Evolutionary conservation across 306 rosid species (phyloP), one percentile per base, ranked within the genome.

Genomic region (Hylodesmum podocarpum): DNA sequence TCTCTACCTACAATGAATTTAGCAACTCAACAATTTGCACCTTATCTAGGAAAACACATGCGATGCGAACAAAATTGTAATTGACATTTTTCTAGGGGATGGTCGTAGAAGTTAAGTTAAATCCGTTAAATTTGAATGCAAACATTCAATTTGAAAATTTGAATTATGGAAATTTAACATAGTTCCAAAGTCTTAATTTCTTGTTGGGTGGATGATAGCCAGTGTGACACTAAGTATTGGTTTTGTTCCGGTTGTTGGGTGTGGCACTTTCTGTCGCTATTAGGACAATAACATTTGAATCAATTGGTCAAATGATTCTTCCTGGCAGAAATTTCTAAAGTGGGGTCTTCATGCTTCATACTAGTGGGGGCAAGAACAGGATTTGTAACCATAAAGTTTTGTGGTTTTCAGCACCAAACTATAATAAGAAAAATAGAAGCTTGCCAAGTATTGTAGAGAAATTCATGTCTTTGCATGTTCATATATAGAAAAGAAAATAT

Each of bases 341-440:
- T 76, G 86, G 91, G 88, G 81, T 77, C 75, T 75, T 83, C 64
- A 24, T 81, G 89, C 82, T 83, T 68, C 62, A 29, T 25, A 25
- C 41, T 6, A 33, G 29, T 12, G 41, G 72, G 71, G 65, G 33
- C 76, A 58, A 34, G 15, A 46, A 43, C 77, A 58, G 27, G 65
- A 78, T 79, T 70, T 44, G 53, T 25, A 27, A 66, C 33, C 61
- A 29, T 66, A 8, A 50, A 64, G 66, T 76, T 76, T 66, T 24
- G 66, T 78, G 51, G 64, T 15, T 78, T 78, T 78, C 82, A 59
- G 82, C 77, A 69, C 77, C 80, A 34, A 65, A 25, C 73, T 50
- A 65, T 34, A 64, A 76, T n/a, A n/a, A 76, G 80, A 50, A 64
- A 64, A 76, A 21, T 24, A n/a, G 66, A 76, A 22, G 8, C 54